These are phyloP conservation scores for Ophiocordyceps robertsii DNA, from an alignment of 2,329 filamentous ascomycete genomes.

Conservation along the genomic window DNA sequence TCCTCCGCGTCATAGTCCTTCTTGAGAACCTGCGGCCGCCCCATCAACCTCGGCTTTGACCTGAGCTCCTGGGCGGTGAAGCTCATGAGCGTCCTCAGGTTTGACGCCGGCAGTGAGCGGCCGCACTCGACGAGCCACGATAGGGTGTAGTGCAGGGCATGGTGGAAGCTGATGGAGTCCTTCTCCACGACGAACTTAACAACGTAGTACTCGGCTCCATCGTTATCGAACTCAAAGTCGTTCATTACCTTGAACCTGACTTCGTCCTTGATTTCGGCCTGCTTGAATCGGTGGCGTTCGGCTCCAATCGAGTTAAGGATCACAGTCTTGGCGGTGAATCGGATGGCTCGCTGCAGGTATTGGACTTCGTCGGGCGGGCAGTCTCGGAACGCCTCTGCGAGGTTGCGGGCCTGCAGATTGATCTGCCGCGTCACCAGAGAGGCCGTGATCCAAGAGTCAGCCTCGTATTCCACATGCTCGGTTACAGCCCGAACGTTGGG, in stretches of 20 bases:
- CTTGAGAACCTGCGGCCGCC: constrained; percentile 40
- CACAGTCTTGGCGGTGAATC: constrained; percentile 65
- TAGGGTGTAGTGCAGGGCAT: constrained; percentile 87
- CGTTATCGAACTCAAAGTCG: constrained; percentile 67
- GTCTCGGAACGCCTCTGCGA: constrained; percentile 74
- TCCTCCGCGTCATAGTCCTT: constrained; percentile 55
- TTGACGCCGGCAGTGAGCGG: constrained; percentile 55
- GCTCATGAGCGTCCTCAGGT: constrained; percentile 54
- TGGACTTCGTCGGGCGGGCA: constrained; percentile 49
- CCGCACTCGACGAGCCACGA: constrained; percentile 93
- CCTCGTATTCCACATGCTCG: constrained; percentile 96
- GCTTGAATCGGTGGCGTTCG: constrained; percentile 75
- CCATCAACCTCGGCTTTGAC: constrained; percentile 49
- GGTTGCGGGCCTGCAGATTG: constrained; percentile 78
- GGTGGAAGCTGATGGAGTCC: constrained; percentile 91
- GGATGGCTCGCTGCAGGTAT: constrained; percentile 58
- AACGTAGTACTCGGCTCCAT: constrained; percentile 46
- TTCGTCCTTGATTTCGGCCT: constrained; percentile 78
- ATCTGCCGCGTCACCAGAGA: constrained; percentile 91
- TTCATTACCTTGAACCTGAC: constrained; percentile 66
- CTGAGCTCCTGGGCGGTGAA: constrained; percentile 61
- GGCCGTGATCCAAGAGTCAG: constrained; percentile 94
- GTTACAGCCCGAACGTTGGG: constrained; percentile 83
- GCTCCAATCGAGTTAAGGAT: constrained; percentile 79
- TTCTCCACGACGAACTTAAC: constrained; percentile 82